Evolutionary conservation across 1,284 basidiomycete species (phyloP), one percentile per base, ranked within the genome.

Genomic region (Rhodotorula sp.): DNA sequence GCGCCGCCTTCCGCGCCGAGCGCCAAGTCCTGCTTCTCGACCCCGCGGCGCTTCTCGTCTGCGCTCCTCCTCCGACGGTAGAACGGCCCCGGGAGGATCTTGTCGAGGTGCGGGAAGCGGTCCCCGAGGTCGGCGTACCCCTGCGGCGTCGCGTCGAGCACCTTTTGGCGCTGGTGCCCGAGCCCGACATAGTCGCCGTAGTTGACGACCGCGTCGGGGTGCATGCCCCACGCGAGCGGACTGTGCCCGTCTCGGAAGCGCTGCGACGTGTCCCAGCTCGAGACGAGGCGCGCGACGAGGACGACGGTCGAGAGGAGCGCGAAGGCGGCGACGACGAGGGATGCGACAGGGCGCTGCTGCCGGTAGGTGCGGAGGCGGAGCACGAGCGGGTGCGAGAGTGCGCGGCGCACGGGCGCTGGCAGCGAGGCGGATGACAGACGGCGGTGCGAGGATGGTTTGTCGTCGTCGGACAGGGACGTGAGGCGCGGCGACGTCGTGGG

Each of bases 121-220:
- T 73, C 71, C 7, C 61, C 48, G 9, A 73, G 45, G 61, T 73
- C 71, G 41, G 50, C 53, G 46, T 73, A 73, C 14, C 17, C 21
- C 13, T 21, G 34, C 9, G 71, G 71, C 41, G 71, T 73, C 10
- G 48, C 41, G 3, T 48, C 61, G n/a, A 60, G 57, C 3, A 64
- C 57, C 34, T 67, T 64, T 16, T 52, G 42, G 49, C 71, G 23
- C 53, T 62, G 64, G 12, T 49, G 60, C 0, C 71, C 71, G 16
- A 73, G 54, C 19, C 64, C 71, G 61, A 73, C 64, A 46, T 73
- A 54, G 58, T 65, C 63, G 9, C 67, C 60, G 23, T 44, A 65
- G 56, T 72, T 64, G 27, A 58, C 42, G 50, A 66, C 23, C 10
- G 57, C 57, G 50, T 66, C 64, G 4, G 64, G 64, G 50, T 66